phyloP scores from a whole-genome alignment of 2,329 filamentous ascomycete genomes.

The Fusarium aywerte region DNA sequence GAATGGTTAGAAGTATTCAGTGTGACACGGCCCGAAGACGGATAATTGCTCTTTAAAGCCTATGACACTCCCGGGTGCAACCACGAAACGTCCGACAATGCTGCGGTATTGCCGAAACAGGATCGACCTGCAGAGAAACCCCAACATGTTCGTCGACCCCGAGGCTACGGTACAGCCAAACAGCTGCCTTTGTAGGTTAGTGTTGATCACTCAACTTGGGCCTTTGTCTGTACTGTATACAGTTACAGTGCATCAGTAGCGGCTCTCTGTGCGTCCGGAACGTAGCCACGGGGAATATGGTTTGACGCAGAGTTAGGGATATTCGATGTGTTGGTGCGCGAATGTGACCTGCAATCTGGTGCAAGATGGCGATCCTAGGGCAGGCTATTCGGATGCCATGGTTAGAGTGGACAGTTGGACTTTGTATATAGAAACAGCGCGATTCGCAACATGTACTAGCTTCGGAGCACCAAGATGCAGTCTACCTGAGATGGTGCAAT shows the following conservation, averaged over 20 bases:
- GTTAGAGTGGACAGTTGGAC: neutral
- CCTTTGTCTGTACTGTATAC: neutral
- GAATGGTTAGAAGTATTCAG: neutral
- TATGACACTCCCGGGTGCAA: conserved; percentile 34
- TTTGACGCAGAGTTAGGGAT: conserved; percentile 2
- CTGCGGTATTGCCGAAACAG: conserved; percentile 29
- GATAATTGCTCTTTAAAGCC: conserved; percentile 17
- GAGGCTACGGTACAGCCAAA: conserved; percentile 28
- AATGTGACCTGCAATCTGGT: conserved; percentile 16
- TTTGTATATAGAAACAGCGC: neutral
- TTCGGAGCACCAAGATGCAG: neutral
- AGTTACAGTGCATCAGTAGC: conserved; percentile 1
- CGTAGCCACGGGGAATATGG: conserved; percentile 13
- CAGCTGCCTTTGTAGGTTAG: conserved; percentile 16
- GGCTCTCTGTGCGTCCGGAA: neutral
- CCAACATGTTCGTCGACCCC: conserved; percentile 28
- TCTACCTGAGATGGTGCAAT: conserved; percentile 10
- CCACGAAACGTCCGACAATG: conserved; percentile 4
- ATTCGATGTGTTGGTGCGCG: neutral
- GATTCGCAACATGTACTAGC: neutral
- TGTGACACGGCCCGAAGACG: conserved; percentile 14
- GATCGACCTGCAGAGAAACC: conserved; percentile 24
- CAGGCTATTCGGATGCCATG: neutral
- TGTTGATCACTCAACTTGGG: neutral
- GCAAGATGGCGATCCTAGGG: neutral